Conservation (phyloP, 768 basidiomycete genomes). For the Tephrocybe sp. region DNA sequence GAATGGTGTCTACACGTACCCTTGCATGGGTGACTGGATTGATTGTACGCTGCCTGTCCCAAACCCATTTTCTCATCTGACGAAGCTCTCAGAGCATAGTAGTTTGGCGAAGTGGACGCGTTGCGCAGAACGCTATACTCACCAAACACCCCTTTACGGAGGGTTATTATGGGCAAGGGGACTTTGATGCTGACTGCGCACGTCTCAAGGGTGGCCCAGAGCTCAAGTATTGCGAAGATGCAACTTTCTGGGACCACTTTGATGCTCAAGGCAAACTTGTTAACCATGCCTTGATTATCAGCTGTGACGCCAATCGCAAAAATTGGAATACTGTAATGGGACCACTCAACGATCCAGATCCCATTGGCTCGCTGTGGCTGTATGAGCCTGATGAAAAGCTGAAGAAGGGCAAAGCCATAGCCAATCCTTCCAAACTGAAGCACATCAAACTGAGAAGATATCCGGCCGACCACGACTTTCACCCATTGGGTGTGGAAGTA, state of each 20-base stretch:
- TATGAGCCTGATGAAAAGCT: slow-evolving; percentile 31
- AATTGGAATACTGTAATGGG: slow-evolving; percentile 82
- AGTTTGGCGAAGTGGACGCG: slow-evolving; percentile 43
- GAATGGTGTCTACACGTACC: slow-evolving; percentile 19
- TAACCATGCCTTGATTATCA: slow-evolving; percentile 46
- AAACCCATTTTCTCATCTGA: not conserved
- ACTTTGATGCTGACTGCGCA: slow-evolving; percentile 47
- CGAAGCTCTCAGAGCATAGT: slow-evolving; percentile 36
- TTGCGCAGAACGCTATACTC: slow-evolving; percentile 42
- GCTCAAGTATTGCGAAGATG: slow-evolving; percentile 65
- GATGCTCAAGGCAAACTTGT: slow-evolving; percentile 35
- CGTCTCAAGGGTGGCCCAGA: slow-evolving; percentile 33
- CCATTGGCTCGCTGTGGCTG: slow-evolving; percentile 64
- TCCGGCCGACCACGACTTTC: slow-evolving; percentile 62
- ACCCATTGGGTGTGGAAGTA: slow-evolving; percentile 66
- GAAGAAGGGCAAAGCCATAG: slow-evolving; percentile 6
- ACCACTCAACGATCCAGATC: slow-evolving; percentile 56
- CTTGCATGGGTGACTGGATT: slow-evolving; percentile 17
- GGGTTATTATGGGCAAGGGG: slow-evolving; percentile 51
- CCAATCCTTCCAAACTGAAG: slow-evolving; percentile 26
- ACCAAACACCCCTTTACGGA: slow-evolving; percentile 42
- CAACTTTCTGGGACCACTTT: slow-evolving; percentile 60
- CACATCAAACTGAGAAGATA: slow-evolving; percentile 50
- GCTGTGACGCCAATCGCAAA: slow-evolving; percentile 55
- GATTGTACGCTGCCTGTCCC: slow-evolving; percentile 11